Base-by-base conservation (phyloP, 805 yeast species). In the Starmerella sirachaensis region DNA sequence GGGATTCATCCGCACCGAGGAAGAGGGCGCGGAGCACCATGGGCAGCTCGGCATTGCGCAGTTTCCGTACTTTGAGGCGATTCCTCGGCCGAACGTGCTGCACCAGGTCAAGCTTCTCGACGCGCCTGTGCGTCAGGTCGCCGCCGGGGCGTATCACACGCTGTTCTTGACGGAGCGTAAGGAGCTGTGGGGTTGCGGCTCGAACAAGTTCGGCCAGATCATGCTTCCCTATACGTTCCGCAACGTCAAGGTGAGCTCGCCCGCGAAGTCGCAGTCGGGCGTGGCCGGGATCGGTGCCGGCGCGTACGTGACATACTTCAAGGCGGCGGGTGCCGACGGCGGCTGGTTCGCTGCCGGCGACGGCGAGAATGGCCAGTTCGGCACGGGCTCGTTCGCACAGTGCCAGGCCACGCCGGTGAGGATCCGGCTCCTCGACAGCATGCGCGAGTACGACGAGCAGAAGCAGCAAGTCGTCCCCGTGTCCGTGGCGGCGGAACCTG, bases 31-130 rank as follows among this genome's bases (percentile, higher is more conserved):
- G 10, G 55, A 61, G n/a, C 58, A 63, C 5, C 55, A 53, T 48
- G 97, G 97, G 4, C 96, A 91, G 60, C 82, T 70, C 58, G 97
- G 96, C 14, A 57, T 83, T 12, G 91, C 94, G 1, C 58, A 62
- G 11, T 71, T 65, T 46, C 73, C 94, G 1, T 86, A 81, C 40
- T 74, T 74, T 51, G 72, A 70, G 41, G 46, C 57, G 4, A 66
- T 72, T 0, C 81, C 85, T 6, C 46, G 48, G 3, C 63, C 66
- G 12, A 67, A 68, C 46, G 52, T 55, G 35, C 55, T 75, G 10
- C 66, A 66, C 45, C 83, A 76, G 38, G 66, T 83, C 40, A 63
- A 66, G 5, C 57, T 78, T 24, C 56, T 82, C 47, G 75, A 77
- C 47, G 66, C 72, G 41, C 46, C 50, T 2, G 73, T 83, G 36